These are phyloP conservation scores for Eutypella sp. DNA, from an alignment of 2,329 filamentous ascomycete species.

Conservation along the genomic window DNA sequence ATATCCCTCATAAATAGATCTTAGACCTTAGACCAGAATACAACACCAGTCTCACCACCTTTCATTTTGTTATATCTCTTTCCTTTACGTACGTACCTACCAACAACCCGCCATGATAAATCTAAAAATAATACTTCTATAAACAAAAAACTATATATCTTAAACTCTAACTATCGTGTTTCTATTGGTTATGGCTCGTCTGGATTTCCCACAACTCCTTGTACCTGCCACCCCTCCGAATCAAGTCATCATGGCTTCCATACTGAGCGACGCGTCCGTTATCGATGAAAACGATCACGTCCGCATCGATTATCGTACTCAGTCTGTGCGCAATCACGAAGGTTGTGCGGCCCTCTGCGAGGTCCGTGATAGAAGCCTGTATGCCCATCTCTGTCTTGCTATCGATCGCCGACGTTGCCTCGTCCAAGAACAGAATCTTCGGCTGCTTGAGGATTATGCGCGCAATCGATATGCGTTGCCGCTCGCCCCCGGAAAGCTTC, in stretches of 20 bases:
- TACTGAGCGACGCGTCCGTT: constrained; percentile 46
- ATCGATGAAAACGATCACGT: constrained; percentile 49
- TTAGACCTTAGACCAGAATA: too few relatives aligned
- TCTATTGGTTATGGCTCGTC: not conserved
- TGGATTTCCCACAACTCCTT: constrained; percentile 1
- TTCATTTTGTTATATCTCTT: too few relatives aligned
- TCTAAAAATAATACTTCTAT: not conserved
- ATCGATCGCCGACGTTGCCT: constrained; percentile 47
- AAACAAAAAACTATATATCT: not conserved
- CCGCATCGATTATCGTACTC: constrained; percentile 40
- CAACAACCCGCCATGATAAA: too few relatives aligned
- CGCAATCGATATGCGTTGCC: constrained; percentile 44
- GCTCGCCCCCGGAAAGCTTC: constrained; percentile 46
- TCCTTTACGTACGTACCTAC: too few relatives aligned
- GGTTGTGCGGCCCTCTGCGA: constrained; percentile 45
- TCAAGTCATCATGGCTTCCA: constrained; percentile 44
- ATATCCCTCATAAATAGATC: too few relatives aligned
- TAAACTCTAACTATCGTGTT: too few relatives aligned
- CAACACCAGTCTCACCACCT: too few relatives aligned
- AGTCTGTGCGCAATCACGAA: constrained; percentile 45
- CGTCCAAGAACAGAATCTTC: constrained; percentile 36
- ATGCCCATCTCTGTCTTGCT: constrained; percentile 40
- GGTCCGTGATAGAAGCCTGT: constrained; percentile 38
- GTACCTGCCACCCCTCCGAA: constrained; percentile 45
- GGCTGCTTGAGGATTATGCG: constrained; percentile 28